Base-by-base conservation (phyloP, 108 stramenopile species). In the Pseudonitzschia multiseries region DNA sequence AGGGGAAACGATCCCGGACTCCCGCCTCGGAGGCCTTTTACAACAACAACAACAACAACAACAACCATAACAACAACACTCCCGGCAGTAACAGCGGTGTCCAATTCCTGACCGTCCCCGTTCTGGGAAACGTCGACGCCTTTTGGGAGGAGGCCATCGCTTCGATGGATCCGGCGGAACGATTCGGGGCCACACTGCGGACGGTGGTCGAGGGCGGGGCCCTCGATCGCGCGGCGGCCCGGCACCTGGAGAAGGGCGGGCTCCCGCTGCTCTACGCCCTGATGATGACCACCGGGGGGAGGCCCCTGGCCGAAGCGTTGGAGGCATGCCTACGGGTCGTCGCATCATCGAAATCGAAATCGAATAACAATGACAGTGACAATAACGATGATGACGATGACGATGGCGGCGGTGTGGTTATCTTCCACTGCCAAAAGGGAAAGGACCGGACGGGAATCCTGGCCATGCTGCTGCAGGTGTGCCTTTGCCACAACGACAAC, bases 371-470 rank as follows among this genome's bases (percentile, higher is more conserved):
- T n/a, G n/a, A n/a, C n/a, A n/a, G n/a, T n/a, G n/a, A n/a, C n/a
- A n/a, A n/a, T n/a, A n/a, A n/a, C n/a, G n/a, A n/a, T n/a, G n/a
- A n/a, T n/a, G n/a, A n/a, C n/a, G n/a, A n/a, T n/a, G n/a, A n/a
- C n/a, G n/a, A n/a, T 14, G 27, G 22, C 57, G 27, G 57, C 27
- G 29, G n/a, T 3, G 32, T 33, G 18, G 69, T 74, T 9, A 27
- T 71, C 18, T 43, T 74, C 31, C 78, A 79, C 50, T 79, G 78
- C 54, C 66, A 52, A 17, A 67, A 73, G 31, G 78, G 78, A 40
- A 79, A 79, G 68, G 78, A 79, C 44, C 48, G 73, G 50, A 79
- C 78, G 22, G 78, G 78, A 20, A 41, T 74, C 13, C 18, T 79
- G 3, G 54, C 72, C 12, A 79, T 79, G 78, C 51, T 79, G 18